Conservation (phyloP, 106 monocot genomes). For the Apostasia shenzhenica region DNA sequence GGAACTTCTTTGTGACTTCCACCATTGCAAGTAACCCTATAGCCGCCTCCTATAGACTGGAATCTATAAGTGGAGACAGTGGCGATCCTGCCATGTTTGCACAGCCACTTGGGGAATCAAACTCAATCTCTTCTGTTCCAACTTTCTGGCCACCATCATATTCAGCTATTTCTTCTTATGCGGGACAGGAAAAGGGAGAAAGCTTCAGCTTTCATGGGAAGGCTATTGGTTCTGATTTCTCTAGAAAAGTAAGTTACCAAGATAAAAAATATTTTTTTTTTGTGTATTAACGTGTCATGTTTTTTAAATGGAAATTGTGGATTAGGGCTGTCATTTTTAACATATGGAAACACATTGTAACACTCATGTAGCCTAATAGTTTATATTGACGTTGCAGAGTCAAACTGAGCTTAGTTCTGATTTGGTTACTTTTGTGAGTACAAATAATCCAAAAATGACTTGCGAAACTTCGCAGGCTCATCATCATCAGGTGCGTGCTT, state of each 20-base stretch:
- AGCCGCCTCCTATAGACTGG: slow-evolving; percentile 23
- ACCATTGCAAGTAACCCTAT: slow-evolving; percentile 6
- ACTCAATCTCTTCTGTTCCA: slow-evolving; percentile 21
- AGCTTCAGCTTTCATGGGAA: slow-evolving; percentile 24
- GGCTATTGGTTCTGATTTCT: slow-evolving; percentile 15
- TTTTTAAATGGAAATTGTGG: background rate
- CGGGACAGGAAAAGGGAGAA: slow-evolving; percentile 15
- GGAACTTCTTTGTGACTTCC: slow-evolving; percentile 10
- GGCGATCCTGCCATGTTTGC: slow-evolving; percentile 17
- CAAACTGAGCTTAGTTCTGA: slow-evolving; percentile 10
- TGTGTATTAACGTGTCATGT: slow-evolving; percentile 2
- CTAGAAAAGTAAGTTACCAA: slow-evolving; percentile 8
- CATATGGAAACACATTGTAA: background rate
- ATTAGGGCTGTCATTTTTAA: background rate
- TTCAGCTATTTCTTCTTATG: slow-evolving; percentile 11
- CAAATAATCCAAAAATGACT: slow-evolving; percentile 4
- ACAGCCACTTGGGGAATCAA: slow-evolving; percentile 22
- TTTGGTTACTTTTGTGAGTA: slow-evolving; percentile 18
- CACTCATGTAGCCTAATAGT: background rate
- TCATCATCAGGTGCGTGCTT: slow-evolving; percentile 17
- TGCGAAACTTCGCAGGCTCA: slow-evolving; percentile 5
- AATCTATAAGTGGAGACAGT: slow-evolving; percentile 28
- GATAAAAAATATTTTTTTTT: slow-evolving; percentile 13
- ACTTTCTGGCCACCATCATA: slow-evolving; percentile 31
- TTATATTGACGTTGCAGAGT: slow-evolving; percentile 19